Base-by-base conservation (phyloP, 2,329 filamentous ascomycete genomes). In the Huntiella savannae region DNA sequence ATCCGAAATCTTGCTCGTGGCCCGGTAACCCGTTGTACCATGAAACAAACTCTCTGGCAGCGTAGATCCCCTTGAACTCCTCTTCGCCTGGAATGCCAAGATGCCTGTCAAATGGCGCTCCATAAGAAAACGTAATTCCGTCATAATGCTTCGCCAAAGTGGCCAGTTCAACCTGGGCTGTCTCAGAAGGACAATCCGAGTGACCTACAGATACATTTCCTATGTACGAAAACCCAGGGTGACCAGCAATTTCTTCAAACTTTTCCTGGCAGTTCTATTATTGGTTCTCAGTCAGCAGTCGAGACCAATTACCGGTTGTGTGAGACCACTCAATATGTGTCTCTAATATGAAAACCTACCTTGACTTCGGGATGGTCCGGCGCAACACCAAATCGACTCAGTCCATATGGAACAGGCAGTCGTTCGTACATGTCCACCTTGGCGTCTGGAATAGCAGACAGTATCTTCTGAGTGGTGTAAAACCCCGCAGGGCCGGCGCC, bases 281-380 rank as follows among this genome's bases (percentile, higher is more conserved):
- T 19, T 13, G 19, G 11, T 38, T 16, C n/a, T 12, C 13, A 12
- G 16, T 47, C 37, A 28, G 10, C 16, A 10, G 22, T 40, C 22
- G 22, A 22, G 11, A 17, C 22, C 38, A 40, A 12, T 11, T 40
- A 40, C 37, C 6, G 13, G 35, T 41, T 17, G 22, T 12, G 11
- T 43, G 22, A 43, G 19, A 32, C 19, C 33, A 4, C 8, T 42
- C 40, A 42, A 32, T 22, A 22, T 11, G 2, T 45, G 17, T 38
- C 11, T 28, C 4, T 16, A 28, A 15, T 8, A 16, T 42, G 36
- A 43, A n/a, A 33, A 35, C 63, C 50, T 64, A 91, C 85, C 75
- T 98, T 98, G 54, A 98, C 91, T 64, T 98, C 88, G 0, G 91
- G 88, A 62, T 98, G 91, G 59, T 98, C 91, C 4, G 91, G 91